Evolutionary conservation across 805 yeast species (phyloP).

Genomic region (Danielia oregonensis): DNA sequence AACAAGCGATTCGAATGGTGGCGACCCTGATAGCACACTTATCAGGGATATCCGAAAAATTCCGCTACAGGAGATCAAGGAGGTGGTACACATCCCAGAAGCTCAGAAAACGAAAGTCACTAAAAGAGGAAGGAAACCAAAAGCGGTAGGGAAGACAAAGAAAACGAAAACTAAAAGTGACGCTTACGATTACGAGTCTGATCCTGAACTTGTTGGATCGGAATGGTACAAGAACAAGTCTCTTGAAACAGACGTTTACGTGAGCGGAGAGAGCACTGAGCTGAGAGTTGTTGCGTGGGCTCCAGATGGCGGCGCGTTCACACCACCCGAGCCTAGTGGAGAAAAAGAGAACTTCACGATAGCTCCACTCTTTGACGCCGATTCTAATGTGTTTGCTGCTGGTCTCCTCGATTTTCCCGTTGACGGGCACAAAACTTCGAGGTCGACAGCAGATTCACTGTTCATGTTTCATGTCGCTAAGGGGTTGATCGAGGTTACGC

Average conservation of each 20-base stretch:
- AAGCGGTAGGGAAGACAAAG: slow-evolving; percentile 14
- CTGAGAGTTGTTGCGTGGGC: slow-evolving; percentile 62
- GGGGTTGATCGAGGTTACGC: slow-evolving; percentile 66
- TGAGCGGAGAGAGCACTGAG: slow-evolving; percentile 27
- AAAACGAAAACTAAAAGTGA: slow-evolving; percentile 8
- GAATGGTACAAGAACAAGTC: slow-evolving; percentile 49
- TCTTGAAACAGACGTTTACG: slow-evolving; percentile 46
- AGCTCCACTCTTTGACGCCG: slow-evolving; percentile 61
- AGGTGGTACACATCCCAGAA: slow-evolving; percentile 52
- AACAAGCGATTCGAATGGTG: slow-evolving; percentile 26
- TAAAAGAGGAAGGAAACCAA: slow-evolving; percentile 6
- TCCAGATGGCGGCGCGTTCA: slow-evolving; percentile 48
- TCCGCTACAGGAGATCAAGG: slow-evolving; percentile 54
- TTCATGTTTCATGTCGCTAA: slow-evolving; percentile 71
- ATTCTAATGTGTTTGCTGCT: slow-evolving; percentile 62
- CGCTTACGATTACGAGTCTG: slow-evolving; percentile 31
- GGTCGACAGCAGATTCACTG: slow-evolving; percentile 61
- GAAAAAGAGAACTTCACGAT: slow-evolving; percentile 49
- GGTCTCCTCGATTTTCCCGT: slow-evolving; percentile 68
- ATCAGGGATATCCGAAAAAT: slow-evolving; percentile 31
- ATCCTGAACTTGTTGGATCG: slow-evolving; percentile 43
- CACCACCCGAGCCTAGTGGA: slow-evolving; percentile 38
- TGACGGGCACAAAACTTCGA: slow-evolving; percentile 56
- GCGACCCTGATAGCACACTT: slow-evolving; percentile 42
- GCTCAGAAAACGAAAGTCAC: slow-evolving; percentile 1